Conservation (phyloP, 345 rosid species). For the Odontarrhena argentea region DNA sequence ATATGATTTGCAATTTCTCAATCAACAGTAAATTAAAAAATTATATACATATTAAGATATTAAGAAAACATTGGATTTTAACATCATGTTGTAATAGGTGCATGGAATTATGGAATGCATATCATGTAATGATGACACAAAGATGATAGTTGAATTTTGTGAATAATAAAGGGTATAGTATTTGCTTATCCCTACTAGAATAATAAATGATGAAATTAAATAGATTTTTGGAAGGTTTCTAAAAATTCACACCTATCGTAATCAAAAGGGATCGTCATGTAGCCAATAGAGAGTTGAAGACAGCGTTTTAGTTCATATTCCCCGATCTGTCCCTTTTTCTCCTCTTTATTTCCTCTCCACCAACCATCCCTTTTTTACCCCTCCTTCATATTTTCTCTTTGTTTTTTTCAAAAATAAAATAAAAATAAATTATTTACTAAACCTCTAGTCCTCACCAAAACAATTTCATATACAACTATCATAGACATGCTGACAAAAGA, state of each 20-base stretch:
- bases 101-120: too few relatives aligned
- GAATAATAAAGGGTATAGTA: background rate
- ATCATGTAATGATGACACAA: slow-evolving; percentile 4
- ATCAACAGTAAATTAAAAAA: too few relatives aligned
- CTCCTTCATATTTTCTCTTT: slow-evolving; percentile 31
- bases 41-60: too few relatives aligned
- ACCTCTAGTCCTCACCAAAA: background rate
- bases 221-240: slow-evolving; percentile 33
- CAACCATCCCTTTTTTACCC: slow-evolving; percentile 42
- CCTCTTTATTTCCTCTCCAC: slow-evolving; percentile 25
- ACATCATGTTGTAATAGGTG: too few relatives aligned
- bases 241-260: slow-evolving; percentile 31
- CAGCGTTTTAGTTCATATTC: slow-evolving; percentile 36
- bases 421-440: background rate
- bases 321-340: slow-evolving; percentile 31
- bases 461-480: background rate
- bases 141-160: background rate
- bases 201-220: slow-evolving; percentile 27
- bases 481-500: too few relatives aligned
- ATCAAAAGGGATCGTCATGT: slow-evolving; percentile 32
- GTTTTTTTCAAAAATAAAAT: background rate
- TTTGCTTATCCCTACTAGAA: background rate
- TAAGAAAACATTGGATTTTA: too few relatives aligned
- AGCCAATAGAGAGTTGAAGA: slow-evolving; percentile 39
- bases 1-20: too few relatives aligned